These are phyloP conservation scores for Auricularia sp. DNA, from an alignment of 768 basidiomycete species.

Conservation along the genomic window DNA sequence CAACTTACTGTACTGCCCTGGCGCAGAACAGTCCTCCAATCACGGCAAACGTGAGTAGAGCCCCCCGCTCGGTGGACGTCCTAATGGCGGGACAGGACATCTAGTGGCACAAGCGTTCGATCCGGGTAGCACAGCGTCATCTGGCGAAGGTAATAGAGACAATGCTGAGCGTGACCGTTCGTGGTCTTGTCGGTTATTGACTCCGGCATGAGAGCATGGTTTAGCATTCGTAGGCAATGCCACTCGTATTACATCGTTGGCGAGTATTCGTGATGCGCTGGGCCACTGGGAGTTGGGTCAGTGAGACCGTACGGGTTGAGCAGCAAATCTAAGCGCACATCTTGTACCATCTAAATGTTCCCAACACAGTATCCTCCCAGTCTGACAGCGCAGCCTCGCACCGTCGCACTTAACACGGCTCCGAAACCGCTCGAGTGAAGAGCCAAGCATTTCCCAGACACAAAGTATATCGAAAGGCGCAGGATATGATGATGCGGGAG, in stretches of 20 bases:
- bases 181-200: neutral
- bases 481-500: no score
- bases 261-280: neutral
- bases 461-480: no score
- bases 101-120: slow-evolving; percentile 21
- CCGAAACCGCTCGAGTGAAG: no score
- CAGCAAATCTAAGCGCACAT: neutral
- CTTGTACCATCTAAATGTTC: neutral
- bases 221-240: neutral
- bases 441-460: no score
- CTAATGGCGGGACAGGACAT: slow-evolving; percentile 9
- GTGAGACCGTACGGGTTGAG: neutral
- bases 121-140: slow-evolving; percentile 23
- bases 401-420: no score
- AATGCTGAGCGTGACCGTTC: slow-evolving; percentile 14
- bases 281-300: neutral
- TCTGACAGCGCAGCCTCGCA: neutral
- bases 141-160: slow-evolving; percentile 24
- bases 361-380: neutral
- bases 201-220: neutral
- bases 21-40: slow-evolving; percentile 11
- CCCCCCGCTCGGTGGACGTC: slow-evolving; percentile 2
- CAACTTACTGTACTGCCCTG: neutral
- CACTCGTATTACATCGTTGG: neutral
- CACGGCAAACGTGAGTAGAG: slow-evolving; percentile 19